A percentile compares a stretch with the other conserved stretches of the same genome.
Evolutionary conservation across 805 yeast species (phyloP).

Genomic region (Yamadazyma sp.): DNA sequence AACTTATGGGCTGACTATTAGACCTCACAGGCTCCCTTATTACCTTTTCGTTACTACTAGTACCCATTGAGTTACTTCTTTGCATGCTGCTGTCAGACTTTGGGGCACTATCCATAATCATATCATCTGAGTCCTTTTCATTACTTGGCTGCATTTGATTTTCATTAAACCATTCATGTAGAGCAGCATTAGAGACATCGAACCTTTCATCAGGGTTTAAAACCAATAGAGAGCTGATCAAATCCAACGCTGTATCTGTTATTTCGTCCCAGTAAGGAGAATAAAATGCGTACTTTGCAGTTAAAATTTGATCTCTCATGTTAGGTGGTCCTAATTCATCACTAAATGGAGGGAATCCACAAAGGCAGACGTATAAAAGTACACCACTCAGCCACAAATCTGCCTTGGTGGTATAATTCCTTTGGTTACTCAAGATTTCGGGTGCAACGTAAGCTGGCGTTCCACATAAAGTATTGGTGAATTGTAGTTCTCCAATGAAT

Average conservation of each 20-base stretch:
- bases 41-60: constrained; percentile 3
- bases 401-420: constrained; percentile 65
- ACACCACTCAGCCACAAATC: constrained; percentile 86
- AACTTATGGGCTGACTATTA: constrained; percentile 26
- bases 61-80: constrained; percentile 12
- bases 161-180: constrained; percentile 44
- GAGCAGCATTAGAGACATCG: constrained; percentile 34
- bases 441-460: constrained; percentile 90
- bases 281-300: constrained; percentile 68
- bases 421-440: constrained; percentile 57
- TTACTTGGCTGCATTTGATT: constrained; percentile 11
- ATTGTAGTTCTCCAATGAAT: constrained; percentile 66
- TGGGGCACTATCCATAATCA: constrained; percentile 2
- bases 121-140: constrained; percentile 2
- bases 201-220: constrained; percentile 47
- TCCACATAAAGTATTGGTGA: constrained; percentile 78
- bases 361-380: constrained; percentile 69
- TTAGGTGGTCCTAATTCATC: constrained; percentile 79
- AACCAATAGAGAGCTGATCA: constrained; percentile 59
- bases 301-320: constrained; percentile 69
- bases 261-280: constrained; percentile 79
- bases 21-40: constrained; percentile 19
- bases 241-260: constrained; percentile 60
- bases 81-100: not conserved
- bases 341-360: constrained; percentile 85